phyloP scores from a whole-genome alignment of 1,284 basidiomycete species.

The Leccinum colubrinum region DNA sequence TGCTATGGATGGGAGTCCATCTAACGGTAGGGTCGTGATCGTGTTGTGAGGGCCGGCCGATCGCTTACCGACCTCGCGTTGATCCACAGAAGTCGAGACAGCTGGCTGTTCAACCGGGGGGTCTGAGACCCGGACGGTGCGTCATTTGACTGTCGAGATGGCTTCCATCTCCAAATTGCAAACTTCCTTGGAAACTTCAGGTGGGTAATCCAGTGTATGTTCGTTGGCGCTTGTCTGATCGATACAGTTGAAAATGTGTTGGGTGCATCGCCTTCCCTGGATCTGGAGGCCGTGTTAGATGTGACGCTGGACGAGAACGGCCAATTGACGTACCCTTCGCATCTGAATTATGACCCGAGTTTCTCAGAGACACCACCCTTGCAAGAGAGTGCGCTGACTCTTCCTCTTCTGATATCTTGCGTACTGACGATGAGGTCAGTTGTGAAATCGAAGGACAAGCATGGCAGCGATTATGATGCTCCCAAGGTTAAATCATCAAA shows the following conservation, averaged over 20 bases:
- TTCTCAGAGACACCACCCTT: background rate
- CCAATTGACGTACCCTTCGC: conserved; percentile 2
- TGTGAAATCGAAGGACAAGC: background rate
- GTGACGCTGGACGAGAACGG: background rate
- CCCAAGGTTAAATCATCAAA: conserved; percentile 1
- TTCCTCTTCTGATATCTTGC: background rate
- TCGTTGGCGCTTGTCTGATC: conserved; percentile 9
- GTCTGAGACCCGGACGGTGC: conserved; percentile 16
- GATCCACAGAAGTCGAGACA: conserved; percentile 10
- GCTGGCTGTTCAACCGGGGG: conserved; percentile 4
- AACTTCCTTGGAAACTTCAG: background rate
- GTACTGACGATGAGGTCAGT: conserved; percentile 6
- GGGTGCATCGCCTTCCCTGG: conserved; percentile 12
- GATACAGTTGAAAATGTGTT: conserved; percentile 5
- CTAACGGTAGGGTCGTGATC: conserved; percentile 8
- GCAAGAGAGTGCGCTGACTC: conserved; percentile 5
- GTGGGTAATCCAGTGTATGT: conserved; percentile 11
- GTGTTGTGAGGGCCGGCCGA: background rate
- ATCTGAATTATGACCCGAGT: background rate
- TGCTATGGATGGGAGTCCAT: background rate
- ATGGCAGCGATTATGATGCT: background rate
- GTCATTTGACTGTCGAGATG: background rate
- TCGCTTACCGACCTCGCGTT: conserved; percentile 10
- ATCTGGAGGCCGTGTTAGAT: conserved; percentile 14
- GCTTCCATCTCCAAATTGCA: background rate